These are phyloP conservation scores for Vitis cinerea DNA, from an alignment of 164 flowering plant genomes.

Conservation along the genomic window DNA sequence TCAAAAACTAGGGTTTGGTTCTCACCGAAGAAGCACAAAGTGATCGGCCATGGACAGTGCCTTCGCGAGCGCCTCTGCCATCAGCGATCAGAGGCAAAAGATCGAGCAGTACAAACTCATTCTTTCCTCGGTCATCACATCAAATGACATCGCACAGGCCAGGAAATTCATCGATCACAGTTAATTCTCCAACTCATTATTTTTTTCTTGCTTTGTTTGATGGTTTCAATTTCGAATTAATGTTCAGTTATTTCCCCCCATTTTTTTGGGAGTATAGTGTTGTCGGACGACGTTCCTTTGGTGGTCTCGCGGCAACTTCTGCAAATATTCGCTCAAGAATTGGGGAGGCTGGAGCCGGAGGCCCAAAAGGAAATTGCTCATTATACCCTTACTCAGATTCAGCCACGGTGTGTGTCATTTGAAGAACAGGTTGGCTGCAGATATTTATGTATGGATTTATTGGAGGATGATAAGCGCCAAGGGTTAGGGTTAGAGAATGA, in stretches of 20 bases:
- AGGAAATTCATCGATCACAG: slow-evolving; percentile 88
- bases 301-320: slow-evolving; percentile 95
- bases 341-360: slow-evolving; percentile 74
- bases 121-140: slow-evolving; percentile 66
- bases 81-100: slow-evolving; percentile 85
- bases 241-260: neutral
- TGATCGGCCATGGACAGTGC: slow-evolving; percentile 63
- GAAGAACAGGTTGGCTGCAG: slow-evolving; percentile 82
- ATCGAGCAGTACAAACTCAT: slow-evolving; percentile 93
- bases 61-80: slow-evolving; percentile 71
- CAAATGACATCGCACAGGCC: slow-evolving; percentile 65
- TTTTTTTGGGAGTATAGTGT: slow-evolving; percentile 40
- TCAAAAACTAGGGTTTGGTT: neutral
- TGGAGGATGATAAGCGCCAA: too few species aligned
- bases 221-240: neutral
- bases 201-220: neutral
- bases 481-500: too few species aligned
- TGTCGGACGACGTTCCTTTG: slow-evolving; percentile 88
- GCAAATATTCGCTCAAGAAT: slow-evolving; percentile 81
- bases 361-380: slow-evolving; percentile 87
- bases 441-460: neutral
- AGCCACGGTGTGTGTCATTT: slow-evolving; percentile 92
- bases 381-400: slow-evolving; percentile 87
- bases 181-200: slow-evolving; percentile 12
- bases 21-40: neutral